phyloP scores from a whole-genome alignment of 2,329 filamentous ascomycete genomes.

The Trichoderma polysporum region DNA sequence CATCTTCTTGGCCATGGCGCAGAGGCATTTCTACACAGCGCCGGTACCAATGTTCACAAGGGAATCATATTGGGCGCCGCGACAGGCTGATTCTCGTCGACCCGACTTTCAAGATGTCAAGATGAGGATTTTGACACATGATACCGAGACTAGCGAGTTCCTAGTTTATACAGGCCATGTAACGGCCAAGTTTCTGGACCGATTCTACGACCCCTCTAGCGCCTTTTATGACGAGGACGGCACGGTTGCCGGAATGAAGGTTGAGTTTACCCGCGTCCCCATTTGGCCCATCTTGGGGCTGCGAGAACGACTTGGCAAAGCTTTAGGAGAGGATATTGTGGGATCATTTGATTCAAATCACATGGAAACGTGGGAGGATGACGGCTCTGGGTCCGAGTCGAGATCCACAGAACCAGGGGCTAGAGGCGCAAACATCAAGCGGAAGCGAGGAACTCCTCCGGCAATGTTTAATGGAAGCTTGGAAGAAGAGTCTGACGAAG shows the following conservation, averaged over 20 bases:
- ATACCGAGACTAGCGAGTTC: constrained; percentile 49
- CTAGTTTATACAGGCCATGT: constrained; percentile 54
- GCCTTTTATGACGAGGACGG: constrained; percentile 34
- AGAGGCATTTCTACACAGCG: constrained; percentile 50
- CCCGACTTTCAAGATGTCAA: constrained; percentile 48
- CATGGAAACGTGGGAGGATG: constrained; percentile 49
- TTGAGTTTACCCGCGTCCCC: constrained; percentile 50
- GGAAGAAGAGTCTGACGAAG: constrained; percentile 39
- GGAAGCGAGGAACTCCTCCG: constrained; percentile 38
- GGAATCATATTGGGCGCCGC: constrained; percentile 31
- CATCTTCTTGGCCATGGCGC: constrained; percentile 57
- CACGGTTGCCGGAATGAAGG: constrained; percentile 40
- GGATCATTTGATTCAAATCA: constrained; percentile 41
- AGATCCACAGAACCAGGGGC: constrained; percentile 30
- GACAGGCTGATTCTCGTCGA: constrained; percentile 25
- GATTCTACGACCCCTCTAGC: constrained; percentile 50
- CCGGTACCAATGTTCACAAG: constrained; percentile 26
- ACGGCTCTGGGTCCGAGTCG: constrained; percentile 4
- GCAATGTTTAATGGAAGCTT: constrained; percentile 44
- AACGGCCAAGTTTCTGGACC: constrained; percentile 47
- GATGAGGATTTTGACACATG: constrained; percentile 52
- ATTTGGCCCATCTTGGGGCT: constrained; percentile 57
- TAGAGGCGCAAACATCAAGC: constrained; percentile 27
- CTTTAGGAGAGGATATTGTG: constrained; percentile 51
- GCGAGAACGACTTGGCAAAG: constrained; percentile 54